Percentiles rank a stretch among this genome's conserved stretches.
phyloP scores from a whole-genome alignment of 805 yeast species.

The Myxozyma neotropica region DNA sequence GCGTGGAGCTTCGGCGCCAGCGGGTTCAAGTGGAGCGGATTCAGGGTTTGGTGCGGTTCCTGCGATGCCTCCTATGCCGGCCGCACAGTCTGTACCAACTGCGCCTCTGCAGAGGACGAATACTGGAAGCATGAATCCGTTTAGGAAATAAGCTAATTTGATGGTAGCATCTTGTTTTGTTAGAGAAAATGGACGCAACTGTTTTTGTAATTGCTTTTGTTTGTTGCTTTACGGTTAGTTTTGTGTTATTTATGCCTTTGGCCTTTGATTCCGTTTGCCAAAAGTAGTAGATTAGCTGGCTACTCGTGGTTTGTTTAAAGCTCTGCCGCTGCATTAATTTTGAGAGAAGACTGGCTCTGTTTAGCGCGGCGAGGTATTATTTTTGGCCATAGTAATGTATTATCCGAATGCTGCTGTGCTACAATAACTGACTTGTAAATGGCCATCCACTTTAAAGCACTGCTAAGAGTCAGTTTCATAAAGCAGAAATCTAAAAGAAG shows the following conservation, averaged over 20 bases:
- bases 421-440: constrained; percentile 42
- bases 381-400: neutral
- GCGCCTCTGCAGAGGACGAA: neutral
- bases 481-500: neutral
- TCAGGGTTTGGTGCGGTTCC: neutral
- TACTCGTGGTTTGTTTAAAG: neutral
- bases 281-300: neutral
- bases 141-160: constrained; percentile 6
- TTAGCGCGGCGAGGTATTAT: neutral
- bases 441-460: constrained; percentile 38
- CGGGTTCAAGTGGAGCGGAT: neutral
- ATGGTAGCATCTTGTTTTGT: neutral
- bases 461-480: neutral
- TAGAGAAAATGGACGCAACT: neutral
- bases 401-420: constrained; percentile 44
- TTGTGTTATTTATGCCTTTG: neutral
- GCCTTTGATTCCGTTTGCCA: neutral
- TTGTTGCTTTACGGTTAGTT: neutral
- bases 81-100: neutral
- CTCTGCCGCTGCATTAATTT: neutral
- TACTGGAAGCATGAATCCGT: constrained; percentile 22
- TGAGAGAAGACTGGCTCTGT: neutral
- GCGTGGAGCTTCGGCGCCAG: neutral
- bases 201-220: neutral
- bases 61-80: neutral